Evolutionary conservation across 164 flowering plant species (phyloP), one percentile per base, ranked within the genome.

Genomic region (Euptelea pleiosperma): DNA sequence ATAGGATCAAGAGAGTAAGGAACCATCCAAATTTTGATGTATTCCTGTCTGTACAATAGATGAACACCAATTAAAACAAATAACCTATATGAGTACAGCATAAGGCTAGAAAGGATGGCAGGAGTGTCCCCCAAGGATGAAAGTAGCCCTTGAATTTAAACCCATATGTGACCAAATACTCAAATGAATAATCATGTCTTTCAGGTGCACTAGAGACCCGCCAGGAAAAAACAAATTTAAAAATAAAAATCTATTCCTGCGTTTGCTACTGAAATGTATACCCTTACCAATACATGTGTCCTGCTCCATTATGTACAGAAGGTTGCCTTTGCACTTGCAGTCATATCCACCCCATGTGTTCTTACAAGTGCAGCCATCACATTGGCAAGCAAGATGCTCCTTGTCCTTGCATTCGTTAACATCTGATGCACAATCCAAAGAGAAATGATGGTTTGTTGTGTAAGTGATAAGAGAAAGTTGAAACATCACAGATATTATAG

Each of bases 231-330:
- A n/a, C n/a, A n/a, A n/a, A n/a, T n/a, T n/a, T n/a, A 2, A n/a
- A 6, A 19, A 33, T 11, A 12, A 18, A 42, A 7, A 15, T 25
- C 30, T 34, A 52, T 41, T 37, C 16, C 0, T 15, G 59, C 48
- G 41, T 51, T 30, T 12, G 6, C 24, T 33, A 30, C 2, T 47
- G 10, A 24, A 43, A 25, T n/a, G 11, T 61, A n/a, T 48, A 41
- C 22, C 25, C 78, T 77, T 79, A 89, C 98, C 89, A 37, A 92
- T 87, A 64, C 98, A 92, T 19, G 94, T 70, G 62, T 92, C 98
- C 47, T 85, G 90, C 36, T 89, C 91, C 58, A 26, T 70, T 24
- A 92, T 89, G 58, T 89, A 92, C 6, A 92, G 62, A n/a, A 4
- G 83, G 64, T 70, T 61, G 3, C 84, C 83, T 42, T 66, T 74